phyloP scores from a whole-genome alignment of 305 asterid species.

The Fraxinus velutina region DNA sequence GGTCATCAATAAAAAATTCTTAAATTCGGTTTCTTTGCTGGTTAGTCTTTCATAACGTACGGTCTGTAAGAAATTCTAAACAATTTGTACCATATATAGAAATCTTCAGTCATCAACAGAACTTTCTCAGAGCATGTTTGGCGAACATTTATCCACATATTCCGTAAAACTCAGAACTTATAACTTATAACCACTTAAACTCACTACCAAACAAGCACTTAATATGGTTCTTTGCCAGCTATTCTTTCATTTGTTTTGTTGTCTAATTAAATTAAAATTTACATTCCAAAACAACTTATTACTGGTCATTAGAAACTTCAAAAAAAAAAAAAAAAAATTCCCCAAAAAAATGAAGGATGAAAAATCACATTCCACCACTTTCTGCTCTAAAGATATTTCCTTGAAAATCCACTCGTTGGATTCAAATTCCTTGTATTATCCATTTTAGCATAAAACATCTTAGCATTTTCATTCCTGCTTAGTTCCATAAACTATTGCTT shows the following conservation, averaged over 20 bases:
- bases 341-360: not conserved
- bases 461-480: not conserved
- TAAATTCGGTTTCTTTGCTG: not conserved
- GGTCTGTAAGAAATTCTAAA: not conserved
- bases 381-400: not conserved
- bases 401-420: not conserved
- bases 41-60: not conserved
- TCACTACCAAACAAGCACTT: not conserved
- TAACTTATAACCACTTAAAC: not conserved
- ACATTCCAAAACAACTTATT: not conserved
- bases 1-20: not conserved
- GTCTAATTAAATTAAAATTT: not conserved
- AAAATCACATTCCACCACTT: not conserved
- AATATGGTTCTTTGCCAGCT: not conserved
- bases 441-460: not conserved
- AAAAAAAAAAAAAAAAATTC: not conserved
- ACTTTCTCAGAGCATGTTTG: not conserved
- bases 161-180: not conserved
- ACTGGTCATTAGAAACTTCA: not conserved
- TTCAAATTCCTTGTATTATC: not conserved
- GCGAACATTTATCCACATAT: not conserved
- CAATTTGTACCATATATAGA: not conserved
- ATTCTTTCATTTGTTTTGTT: constrained; percentile 3
- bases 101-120: not conserved
- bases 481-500: not conserved